Percentiles rank a stretch among this genome's conserved stretches.
phyloP scores from a whole-genome alignment of 2,329 filamentous ascomycete genomes.

The Fusarium caatingaense region DNA sequence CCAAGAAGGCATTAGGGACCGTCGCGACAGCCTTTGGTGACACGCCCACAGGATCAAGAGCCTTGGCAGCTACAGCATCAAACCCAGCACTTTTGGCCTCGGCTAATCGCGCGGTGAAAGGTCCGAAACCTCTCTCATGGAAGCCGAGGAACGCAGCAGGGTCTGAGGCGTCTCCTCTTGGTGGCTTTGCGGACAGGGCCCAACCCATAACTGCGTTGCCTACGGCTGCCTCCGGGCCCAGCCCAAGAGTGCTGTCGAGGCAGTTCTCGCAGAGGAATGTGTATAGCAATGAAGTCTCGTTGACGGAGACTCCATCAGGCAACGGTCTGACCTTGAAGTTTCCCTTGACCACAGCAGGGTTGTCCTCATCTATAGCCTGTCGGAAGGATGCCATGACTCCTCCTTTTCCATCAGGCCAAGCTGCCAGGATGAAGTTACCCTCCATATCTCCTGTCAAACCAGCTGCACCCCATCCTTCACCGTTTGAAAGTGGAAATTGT shows the following conservation, averaged over 20 bases:
- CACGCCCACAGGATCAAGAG: background rate
- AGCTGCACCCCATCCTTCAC: slow-evolving; percentile 12
- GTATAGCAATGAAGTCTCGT: background rate
- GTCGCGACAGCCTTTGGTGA: slow-evolving; percentile 8
- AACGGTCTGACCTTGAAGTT: slow-evolving; percentile 12
- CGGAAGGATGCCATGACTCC: slow-evolving; percentile 16
- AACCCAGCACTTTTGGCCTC: slow-evolving; percentile 1
- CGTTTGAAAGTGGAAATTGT: background rate
- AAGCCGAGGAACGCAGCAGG: slow-evolving; percentile 5
- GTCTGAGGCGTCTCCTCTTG: background rate
- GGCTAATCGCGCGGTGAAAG: background rate
- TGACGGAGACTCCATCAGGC: slow-evolving; percentile 9
- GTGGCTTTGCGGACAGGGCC: background rate
- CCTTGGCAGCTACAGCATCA: slow-evolving; percentile 2
- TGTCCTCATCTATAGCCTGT: slow-evolving; percentile 17
- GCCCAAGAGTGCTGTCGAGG: background rate
- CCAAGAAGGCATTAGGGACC: background rate
- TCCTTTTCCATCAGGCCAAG: slow-evolving; percentile 13
- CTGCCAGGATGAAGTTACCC: slow-evolving; percentile 11
- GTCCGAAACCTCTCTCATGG: background rate
- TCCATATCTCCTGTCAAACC: slow-evolving; percentile 18
- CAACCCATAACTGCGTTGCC: slow-evolving; percentile 18
- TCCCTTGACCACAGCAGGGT: background rate
- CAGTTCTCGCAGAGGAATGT: slow-evolving; percentile 20
- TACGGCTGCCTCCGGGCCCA: background rate